These are phyloP conservation scores for Colletotrichum sp. DNA, from an alignment of 2,329 filamentous ascomycete genomes.

Conservation along the genomic window DNA sequence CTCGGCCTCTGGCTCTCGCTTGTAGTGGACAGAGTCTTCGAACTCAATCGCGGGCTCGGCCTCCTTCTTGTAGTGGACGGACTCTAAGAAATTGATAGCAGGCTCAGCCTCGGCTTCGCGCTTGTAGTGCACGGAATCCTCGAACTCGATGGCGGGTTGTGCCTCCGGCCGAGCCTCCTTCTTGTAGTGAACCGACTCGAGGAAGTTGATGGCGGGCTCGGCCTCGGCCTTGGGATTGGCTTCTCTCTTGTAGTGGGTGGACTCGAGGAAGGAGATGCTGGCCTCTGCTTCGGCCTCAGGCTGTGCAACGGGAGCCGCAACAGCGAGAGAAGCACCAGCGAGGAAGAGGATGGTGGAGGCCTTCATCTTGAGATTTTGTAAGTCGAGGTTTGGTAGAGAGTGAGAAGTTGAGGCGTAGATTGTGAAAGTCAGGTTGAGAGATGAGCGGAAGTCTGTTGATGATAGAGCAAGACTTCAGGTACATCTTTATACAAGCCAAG, in stretches of 20 bases:
- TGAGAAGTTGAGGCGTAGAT: background rate
- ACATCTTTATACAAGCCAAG: background rate
- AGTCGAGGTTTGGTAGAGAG: background rate
- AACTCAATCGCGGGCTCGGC: background rate
- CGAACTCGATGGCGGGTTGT: background rate
- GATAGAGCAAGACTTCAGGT: background rate
- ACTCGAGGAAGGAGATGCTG: background rate
- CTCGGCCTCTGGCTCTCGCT: background rate
- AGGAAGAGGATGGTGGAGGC: background rate
- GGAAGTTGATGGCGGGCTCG: background rate
- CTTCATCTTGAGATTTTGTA: background rate
- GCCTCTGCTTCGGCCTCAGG: background rate
- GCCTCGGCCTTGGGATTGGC: background rate
- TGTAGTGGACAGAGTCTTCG: background rate
- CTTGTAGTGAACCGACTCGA: constrained; percentile 4
- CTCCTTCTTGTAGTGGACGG: background rate
- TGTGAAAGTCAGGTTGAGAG: background rate
- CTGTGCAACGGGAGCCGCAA: background rate
- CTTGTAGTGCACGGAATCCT: constrained; percentile 4
- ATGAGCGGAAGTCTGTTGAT: background rate
- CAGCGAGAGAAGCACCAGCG: background rate
- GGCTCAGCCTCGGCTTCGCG: background rate
- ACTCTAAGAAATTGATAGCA: background rate
- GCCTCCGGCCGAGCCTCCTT: background rate
- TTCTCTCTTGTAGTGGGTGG: background rate